phyloP scores from a whole-genome alignment of 306 rosid species.

The Rosa rugosa region DNA sequence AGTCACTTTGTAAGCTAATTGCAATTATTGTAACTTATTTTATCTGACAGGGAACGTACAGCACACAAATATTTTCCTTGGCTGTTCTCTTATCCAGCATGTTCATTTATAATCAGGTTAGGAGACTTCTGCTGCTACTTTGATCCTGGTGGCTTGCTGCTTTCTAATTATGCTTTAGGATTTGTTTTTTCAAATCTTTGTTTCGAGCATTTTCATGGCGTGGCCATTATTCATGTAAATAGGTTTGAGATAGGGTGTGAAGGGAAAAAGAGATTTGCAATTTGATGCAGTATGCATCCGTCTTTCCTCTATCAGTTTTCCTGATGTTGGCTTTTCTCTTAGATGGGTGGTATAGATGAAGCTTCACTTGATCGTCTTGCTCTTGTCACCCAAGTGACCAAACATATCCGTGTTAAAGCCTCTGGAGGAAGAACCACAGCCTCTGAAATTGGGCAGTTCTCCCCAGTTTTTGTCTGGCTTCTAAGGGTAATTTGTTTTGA shows the following conservation, averaged over 20 bases:
- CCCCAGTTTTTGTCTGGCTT: constrained; percentile 96
- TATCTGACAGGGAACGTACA: constrained; percentile 75
- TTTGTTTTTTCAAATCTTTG: neutral
- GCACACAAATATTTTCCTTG: constrained; percentile 91
- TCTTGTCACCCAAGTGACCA: constrained; percentile 94
- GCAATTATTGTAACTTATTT: neutral
- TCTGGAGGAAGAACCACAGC: constrained; percentile 74
- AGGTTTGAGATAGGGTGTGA: neutral
- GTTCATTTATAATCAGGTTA: constrained; percentile 94
- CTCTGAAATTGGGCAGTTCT: constrained; percentile 83
- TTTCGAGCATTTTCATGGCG: neutral
- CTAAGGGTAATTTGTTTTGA: constrained; percentile 61
- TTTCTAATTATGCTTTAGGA: neutral
- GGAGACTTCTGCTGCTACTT: constrained; percentile 15
- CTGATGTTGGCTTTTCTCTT: constrained; percentile 17
- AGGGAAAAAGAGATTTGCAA: neutral
- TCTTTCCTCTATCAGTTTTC: constrained; percentile 12
- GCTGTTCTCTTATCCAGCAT: constrained; percentile 95
- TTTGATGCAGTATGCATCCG: neutral
- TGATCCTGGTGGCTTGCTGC: constrained; percentile 15
- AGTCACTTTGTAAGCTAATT: neutral
- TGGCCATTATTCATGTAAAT: neutral
- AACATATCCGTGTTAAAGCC: constrained; percentile 89
- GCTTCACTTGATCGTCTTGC: constrained; percentile 91
- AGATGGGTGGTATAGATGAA: constrained; percentile 98